phyloP scores from a whole-genome alignment of 768 basidiomycete genomes.

The Botryobasidium botryosum region DNA sequence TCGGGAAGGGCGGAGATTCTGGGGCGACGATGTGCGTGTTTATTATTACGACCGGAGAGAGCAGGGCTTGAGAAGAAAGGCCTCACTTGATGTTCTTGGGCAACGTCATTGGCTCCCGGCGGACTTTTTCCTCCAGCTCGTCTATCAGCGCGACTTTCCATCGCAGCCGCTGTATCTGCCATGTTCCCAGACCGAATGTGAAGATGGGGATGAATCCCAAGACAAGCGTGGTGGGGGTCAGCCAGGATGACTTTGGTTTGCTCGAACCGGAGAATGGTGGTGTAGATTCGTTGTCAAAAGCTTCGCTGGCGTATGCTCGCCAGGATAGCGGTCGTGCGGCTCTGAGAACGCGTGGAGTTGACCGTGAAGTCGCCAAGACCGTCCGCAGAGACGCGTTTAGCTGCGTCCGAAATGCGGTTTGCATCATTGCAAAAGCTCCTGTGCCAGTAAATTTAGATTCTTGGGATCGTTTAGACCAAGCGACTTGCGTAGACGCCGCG shows the following conservation, averaged over 20 bases:
- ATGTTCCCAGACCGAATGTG: conserved; percentile 76
- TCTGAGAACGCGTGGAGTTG: too few species aligned
- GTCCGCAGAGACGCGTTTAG: too few species aligned
- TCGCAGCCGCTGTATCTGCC: conserved; percentile 84
- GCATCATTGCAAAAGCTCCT: too few species aligned
- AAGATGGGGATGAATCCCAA: conserved; percentile 79
- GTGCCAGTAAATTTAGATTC: too few species aligned
- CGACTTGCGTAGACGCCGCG: too few species aligned
- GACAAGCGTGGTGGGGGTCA: conserved; percentile 26
- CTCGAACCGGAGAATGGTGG: too few species aligned
- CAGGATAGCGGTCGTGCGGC: too few species aligned
- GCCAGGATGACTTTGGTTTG: too few species aligned
- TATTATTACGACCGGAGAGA: conserved; percentile 7
- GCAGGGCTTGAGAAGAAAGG: conserved; percentile 10
- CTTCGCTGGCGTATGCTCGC: not conserved
- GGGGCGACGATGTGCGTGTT: conserved; percentile 13
- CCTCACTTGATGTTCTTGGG: conserved; percentile 76
- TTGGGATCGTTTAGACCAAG: too few species aligned
- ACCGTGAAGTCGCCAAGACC: too few species aligned
- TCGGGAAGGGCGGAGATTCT: conserved; percentile 64
- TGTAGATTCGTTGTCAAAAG: conserved; percentile 2
- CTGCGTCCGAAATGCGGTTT: too few species aligned
- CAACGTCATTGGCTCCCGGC: conserved; percentile 56
- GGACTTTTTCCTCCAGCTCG: conserved; percentile 79
- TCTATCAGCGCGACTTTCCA: conserved; percentile 95